Conservation (phyloP, 2,329 filamentous ascomycete genomes). For the Akanthomyces uredinophilus region DNA sequence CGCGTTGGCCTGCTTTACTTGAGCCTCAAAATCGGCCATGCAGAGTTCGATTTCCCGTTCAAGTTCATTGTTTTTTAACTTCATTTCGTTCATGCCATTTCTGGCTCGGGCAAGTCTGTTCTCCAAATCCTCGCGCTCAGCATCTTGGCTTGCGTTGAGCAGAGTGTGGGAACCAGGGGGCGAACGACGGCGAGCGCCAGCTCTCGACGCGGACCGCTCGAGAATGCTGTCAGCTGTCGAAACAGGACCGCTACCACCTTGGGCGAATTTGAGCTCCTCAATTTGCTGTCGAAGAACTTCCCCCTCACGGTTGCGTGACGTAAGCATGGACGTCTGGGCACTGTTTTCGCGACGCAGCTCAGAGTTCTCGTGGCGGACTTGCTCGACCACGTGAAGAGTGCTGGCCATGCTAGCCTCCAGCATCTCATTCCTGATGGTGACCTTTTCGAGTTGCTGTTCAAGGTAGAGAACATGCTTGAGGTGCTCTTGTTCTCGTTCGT, state of each 20-base stretch:
- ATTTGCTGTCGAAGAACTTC: slow-evolving; percentile 95
- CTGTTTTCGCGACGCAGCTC: slow-evolving; percentile 88
- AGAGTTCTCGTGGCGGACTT: slow-evolving; percentile 85
- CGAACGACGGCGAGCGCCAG: slow-evolving; percentile 57
- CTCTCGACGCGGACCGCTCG: slow-evolving; percentile 87
- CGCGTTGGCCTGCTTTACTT: slow-evolving; percentile 53
- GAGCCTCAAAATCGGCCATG: slow-evolving; percentile 69
- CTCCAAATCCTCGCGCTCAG: slow-evolving; percentile 81
- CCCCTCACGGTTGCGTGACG: slow-evolving; percentile 90
- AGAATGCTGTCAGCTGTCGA: slow-evolving; percentile 83
- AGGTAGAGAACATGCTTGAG: too few species aligned
- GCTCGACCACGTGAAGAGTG: slow-evolving; percentile 66
- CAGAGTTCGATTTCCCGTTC: slow-evolving; percentile 76
- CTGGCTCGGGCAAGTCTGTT: slow-evolving; percentile 76
- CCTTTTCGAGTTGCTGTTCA: too few species aligned
- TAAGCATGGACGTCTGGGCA: slow-evolving; percentile 95
- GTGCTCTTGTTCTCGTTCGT: slow-evolving; percentile 18
- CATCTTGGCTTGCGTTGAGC: slow-evolving; percentile 62
- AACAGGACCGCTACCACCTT: slow-evolving; percentile 63
- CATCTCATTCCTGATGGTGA: too few species aligned
- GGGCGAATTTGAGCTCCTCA: slow-evolving; percentile 87
- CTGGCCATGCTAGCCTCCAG: slow-evolving; percentile 32
- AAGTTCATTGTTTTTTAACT: slow-evolving; percentile 84
- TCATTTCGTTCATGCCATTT: slow-evolving; percentile 80
- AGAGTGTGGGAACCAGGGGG: slow-evolving; percentile 65